A percentile compares a stretch with the other conserved stretches of the same genome.
phyloP scores from a whole-genome alignment of 23 red algal genomes.

The Gracilaria gracilis region DNA sequence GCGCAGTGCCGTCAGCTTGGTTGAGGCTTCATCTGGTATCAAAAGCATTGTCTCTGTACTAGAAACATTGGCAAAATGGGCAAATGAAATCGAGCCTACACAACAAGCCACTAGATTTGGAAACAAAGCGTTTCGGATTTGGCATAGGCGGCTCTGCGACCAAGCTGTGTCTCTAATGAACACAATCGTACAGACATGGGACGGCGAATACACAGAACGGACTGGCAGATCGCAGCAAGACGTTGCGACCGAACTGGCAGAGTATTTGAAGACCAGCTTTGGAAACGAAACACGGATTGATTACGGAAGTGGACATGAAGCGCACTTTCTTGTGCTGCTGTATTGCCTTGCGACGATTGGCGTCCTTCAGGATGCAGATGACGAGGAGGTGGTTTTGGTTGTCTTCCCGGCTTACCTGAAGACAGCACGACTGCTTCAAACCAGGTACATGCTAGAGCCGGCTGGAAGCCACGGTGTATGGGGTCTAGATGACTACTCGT shows the following conservation, averaged over 20 bases:
- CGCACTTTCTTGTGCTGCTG: constrained; percentile 84
- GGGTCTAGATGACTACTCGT: constrained; percentile 98
- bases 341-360: constrained; percentile 70
- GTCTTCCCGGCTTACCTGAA: constrained; percentile 87
- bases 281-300: constrained; percentile 91
- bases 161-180: constrained; percentile 27
- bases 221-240: not conserved
- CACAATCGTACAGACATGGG: constrained; percentile 24
- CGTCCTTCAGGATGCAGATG: constrained; percentile 47
- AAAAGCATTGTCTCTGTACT: constrained; percentile 40
- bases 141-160: constrained; percentile 59
- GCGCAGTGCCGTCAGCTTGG: constrained; percentile 35
- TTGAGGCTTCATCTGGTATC: constrained; percentile 36
- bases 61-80: constrained; percentile 42
- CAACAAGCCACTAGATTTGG: constrained; percentile 76
- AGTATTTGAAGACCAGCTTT: constrained; percentile 81
- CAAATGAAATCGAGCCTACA: constrained; percentile 47
- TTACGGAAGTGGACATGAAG: constrained; percentile 99
- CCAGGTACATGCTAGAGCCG: constrained; percentile 89
- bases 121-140: constrained; percentile 88
- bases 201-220: constrained; percentile 17
- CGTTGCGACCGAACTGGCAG: constrained; percentile 62
- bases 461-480: constrained; percentile 98
- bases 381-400: constrained; percentile 71
- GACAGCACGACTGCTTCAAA: constrained; percentile 85